Base-by-base conservation (phyloP, 257 asterid species). In the Parsonsia alboflavescens region DNA sequence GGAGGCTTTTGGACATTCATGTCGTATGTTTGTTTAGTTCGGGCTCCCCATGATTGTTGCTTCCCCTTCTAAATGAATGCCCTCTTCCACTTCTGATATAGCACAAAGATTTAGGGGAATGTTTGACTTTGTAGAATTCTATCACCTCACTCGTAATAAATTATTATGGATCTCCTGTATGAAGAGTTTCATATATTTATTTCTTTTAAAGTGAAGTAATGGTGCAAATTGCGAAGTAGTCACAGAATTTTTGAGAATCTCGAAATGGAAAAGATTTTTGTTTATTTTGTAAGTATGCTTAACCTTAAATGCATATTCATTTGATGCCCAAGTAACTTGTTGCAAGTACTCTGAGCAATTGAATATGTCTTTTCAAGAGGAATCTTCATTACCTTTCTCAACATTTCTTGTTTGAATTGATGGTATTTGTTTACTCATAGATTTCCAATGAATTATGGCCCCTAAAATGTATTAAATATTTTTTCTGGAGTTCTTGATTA, bases 371-470 rank as follows among this genome's bases (percentile, higher is more conserved):
- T 30, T 61, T 48, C 13, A 5, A 39, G 33, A 33, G 15, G 16
- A 42, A 52, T 4, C 30, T 62, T 44, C 16, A 39, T 12, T 64
- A 6, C 67, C 63, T 75, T 28, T 26, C 64, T 45, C 33, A 9
- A 10, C 10, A 22, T 22, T 68, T 68, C 61, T 75, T 75, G 59
- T 19, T 57, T 54, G 52, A 68, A 45, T 22, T 44, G 54, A 21
- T 15, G 28, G 15, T 8, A 21, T 36, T 52, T 42, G 11, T 52
- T 17, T 30, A 15, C 24, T 33, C 2, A 9, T 45, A 15, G 24
- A 6, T 17, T 8, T 8, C 10, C 16, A 6, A 39, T 17, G 17
- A 57, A 63, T 36, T 63, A 33, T 10, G 69, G 19, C 48, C 17
- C 69, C 46, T 64, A 39, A 17, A 64, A 39, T 8, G 4, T 17